A percentile compares a stretch with the other conserved stretches of the same genome.
These are phyloP conservation scores for Plantago major DNA, from an alignment of 257 asterid genomes.

Conservation along the genomic window DNA sequence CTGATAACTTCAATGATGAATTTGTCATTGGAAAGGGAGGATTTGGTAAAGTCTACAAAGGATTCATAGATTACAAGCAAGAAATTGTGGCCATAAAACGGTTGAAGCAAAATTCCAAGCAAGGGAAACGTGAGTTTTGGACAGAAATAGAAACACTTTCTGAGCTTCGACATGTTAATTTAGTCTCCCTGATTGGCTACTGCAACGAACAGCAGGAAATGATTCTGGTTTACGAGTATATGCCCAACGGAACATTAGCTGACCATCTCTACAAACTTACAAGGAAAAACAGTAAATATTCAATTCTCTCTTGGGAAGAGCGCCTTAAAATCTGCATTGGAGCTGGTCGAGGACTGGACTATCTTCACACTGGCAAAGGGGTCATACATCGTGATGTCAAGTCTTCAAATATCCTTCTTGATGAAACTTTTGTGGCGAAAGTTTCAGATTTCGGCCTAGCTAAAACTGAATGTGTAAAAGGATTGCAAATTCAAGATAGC, in stretches of 20 bases:
- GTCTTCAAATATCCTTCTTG: conserved; percentile 55
- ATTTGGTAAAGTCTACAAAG: conserved; percentile 45
- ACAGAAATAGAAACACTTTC: conserved; percentile 56
- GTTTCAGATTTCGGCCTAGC: conserved; percentile 73
- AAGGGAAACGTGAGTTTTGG: conserved; percentile 58
- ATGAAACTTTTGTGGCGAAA: conserved; percentile 49
- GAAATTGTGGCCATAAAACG: conserved; percentile 52
- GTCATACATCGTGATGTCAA: conserved; percentile 61
- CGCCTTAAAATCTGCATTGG: conserved; percentile 58
- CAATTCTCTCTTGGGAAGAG: conserved; percentile 49
- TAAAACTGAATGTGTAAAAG: conserved; percentile 32
- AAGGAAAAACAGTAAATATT: conserved; percentile 16
- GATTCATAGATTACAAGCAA: conserved; percentile 32
- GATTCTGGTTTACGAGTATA: too few relatives aligned
- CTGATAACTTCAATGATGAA: conserved; percentile 36
- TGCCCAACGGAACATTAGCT: conserved; percentile 56
- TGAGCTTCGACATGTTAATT: conserved; percentile 51
- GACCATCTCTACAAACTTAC: conserved; percentile 52
- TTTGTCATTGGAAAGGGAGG: conserved; percentile 59
- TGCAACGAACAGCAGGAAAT: conserved; percentile 51
- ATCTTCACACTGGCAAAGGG: too few relatives aligned
- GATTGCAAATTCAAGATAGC: conserved; percentile 37
- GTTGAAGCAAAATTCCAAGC: conserved; percentile 43
- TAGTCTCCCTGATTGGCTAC: conserved; percentile 60
- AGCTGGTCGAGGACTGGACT: conserved; percentile 55